Conservation (phyloP, 371 early-diverging fungal species). For the Paraphysoderma sedebokerense region DNA sequence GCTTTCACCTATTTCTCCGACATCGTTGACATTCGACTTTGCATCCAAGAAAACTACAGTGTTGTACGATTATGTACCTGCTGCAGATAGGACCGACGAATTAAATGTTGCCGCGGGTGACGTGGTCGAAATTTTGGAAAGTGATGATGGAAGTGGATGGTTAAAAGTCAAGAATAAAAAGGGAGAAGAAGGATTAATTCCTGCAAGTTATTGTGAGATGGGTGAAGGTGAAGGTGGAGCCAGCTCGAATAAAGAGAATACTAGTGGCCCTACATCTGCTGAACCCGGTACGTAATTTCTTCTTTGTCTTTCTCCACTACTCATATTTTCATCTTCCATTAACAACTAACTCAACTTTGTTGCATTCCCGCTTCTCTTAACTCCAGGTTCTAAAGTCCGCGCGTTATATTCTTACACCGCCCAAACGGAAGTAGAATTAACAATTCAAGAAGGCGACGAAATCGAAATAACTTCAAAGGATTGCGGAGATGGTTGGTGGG, state of each 20-base stretch:
- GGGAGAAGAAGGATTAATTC: conserved; percentile 44
- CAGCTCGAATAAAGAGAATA: too few relatives aligned
- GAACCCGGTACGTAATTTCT: not conserved
- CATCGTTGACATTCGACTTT: not conserved
- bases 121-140: conserved; percentile 18
- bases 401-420: conserved; percentile 58
- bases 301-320: not conserved
- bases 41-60: conserved; percentile 14
- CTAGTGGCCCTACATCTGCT: too few relatives aligned
- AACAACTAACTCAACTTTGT: too few relatives aligned
- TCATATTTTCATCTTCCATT: too few relatives aligned
- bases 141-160: conserved; percentile 58
- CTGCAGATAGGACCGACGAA: conserved; percentile 19
- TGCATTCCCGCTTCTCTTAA: too few relatives aligned
- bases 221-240: too few relatives aligned
- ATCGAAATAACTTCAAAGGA: conserved; percentile 35
- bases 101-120: conserved; percentile 28
- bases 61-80: conserved; percentile 37
- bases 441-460: conserved; percentile 42
- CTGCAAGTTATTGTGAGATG: conserved; percentile 44
- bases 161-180: conserved; percentile 28
- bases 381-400: too few relatives aligned
- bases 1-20: not conserved
- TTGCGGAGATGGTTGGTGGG: conserved; percentile 59
- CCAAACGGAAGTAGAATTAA: conserved; percentile 53